Base-by-base conservation (phyloP, 345 rosid species). In the Kernera saxatilis region DNA sequence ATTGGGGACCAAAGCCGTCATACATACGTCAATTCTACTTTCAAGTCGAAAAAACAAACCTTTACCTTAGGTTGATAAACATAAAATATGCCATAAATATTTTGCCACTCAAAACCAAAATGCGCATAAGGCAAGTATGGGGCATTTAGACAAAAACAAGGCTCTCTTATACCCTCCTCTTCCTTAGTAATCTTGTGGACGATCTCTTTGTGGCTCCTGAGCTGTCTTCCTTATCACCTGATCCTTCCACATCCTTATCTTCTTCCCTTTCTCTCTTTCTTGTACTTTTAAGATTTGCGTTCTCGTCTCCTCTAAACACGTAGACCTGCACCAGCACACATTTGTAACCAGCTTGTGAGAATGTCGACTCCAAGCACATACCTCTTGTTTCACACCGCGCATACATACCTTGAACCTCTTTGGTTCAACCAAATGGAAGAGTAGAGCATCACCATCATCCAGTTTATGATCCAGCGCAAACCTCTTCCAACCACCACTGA, bases 401-500 rank as follows among this genome's bases (percentile, higher is more conserved):
- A 56, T 18, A 64, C 60, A 43, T 40, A 87, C 96, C 87, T 87
- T 87, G 73, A 82, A 80, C 43, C 77, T 44, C 25, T 80, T 82
- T 12, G 80, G 73, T 39, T 67, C 71, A 49, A 83, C 64, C 64
- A 90, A 72, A 54, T 86, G 87, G 61, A 84, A 90, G 37, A 83
- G 76, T 14, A 90, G 11, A 19, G 91, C 88, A 51, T 90, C 96
- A 21, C 85, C 96, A 74, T 87, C 91, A 12, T 56, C 85, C 77
- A 90, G 68, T 22, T 79, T 74, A 69, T 90, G 93, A 77, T 85
- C 86, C 29, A 80, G 82, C 0, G 89, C 82, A 65, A 90, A 86
- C n/a, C 83, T 85, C 79, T 78, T 87, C 91, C 96, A 87, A 29
- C 93, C 96, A 72, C 89, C 93, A 13, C 88, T 86, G 7, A 90